A percentile compares a stretch with the other conserved stretches of the same genome.
phyloP scores from a whole-genome alignment of 106 monocot genomes.

The Allium fistulosum region DNA sequence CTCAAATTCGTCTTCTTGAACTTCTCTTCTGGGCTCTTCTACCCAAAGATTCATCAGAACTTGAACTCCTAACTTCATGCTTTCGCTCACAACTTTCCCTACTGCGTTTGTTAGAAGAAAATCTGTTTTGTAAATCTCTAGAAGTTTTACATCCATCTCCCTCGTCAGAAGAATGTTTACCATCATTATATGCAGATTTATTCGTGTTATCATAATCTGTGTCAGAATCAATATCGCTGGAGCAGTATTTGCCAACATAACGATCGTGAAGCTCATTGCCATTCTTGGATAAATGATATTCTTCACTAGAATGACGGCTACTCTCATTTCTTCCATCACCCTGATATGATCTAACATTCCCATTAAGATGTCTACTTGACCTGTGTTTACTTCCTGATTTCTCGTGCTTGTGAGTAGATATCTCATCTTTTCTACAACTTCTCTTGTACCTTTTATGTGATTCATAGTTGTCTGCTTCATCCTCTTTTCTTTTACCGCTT shows the following conservation, averaged over 20 bases:
- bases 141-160: slow-evolving; percentile 4
- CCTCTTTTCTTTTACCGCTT: too few relatives aligned
- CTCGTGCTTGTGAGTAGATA: slow-evolving; percentile 4
- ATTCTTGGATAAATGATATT: slow-evolving; percentile 4
- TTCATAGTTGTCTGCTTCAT: not conserved
- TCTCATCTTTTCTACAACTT: slow-evolving; percentile 2
- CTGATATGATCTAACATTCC: slow-evolving; percentile 6
- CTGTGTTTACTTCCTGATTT: slow-evolving; percentile 6
- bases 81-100: slow-evolving; percentile 4
- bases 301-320: slow-evolving; percentile 7
- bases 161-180: slow-evolving; percentile 1
- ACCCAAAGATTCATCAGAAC: slow-evolving; percentile 1
- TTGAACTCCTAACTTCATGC: not conserved
- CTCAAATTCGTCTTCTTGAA: not conserved
- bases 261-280: slow-evolving; percentile 12
- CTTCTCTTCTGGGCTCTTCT: slow-evolving; percentile 7
- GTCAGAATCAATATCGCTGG: slow-evolving; percentile 7
- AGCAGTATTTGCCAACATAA: slow-evolving; percentile 11
- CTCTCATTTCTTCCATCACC: slow-evolving; percentile 6
- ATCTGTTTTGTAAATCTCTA: not conserved
- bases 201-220: not conserved
- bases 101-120: not conserved
- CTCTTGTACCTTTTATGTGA: slow-evolving; percentile 1
- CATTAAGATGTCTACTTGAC: not conserved
- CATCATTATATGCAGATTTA: not conserved